Percentiles rank a stretch among this genome's conserved stretches.
Conservation (phyloP, 108 stramenopile genomes). For the Fragilaria radians region DNA sequence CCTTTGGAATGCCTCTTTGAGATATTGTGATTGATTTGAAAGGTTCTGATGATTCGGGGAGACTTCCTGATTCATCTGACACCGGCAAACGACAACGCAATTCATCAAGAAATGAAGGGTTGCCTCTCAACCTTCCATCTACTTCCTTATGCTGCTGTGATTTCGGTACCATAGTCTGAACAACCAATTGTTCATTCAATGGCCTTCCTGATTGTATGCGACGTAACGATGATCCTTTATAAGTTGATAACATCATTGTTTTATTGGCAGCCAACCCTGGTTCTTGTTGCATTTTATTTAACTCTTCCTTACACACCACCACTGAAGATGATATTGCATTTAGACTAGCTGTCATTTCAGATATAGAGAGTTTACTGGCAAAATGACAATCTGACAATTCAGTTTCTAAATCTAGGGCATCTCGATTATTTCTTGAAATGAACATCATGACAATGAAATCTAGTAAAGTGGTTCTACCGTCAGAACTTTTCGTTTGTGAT, state of each 20-base stretch:
- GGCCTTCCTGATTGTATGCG: no score
- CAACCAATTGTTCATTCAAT: no score
- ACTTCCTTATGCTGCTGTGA: not conserved
- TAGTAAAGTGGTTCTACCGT: constrained; percentile 88
- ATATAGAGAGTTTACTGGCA: constrained; percentile 55
- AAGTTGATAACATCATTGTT: no score
- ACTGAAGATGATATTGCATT: constrained; percentile 30
- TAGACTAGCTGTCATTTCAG: constrained; percentile 56
- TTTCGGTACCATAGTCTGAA: not conserved
- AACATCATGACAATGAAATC: constrained; percentile 87
- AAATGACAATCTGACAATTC: constrained; percentile 70
- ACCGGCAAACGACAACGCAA: constrained; percentile 1
- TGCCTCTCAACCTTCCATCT: not conserved
- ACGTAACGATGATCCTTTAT: not conserved
- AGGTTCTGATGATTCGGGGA: no score
- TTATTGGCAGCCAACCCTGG: no score
- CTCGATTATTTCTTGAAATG: constrained; percentile 46
- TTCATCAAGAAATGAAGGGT: constrained; percentile 1
- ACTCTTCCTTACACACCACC: constrained; percentile 57
- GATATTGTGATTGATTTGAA: no score
- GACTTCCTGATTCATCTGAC: constrained; percentile 6
- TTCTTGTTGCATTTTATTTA: constrained; percentile 50
- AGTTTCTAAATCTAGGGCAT: constrained; percentile 39
- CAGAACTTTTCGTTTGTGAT: constrained; percentile 87
- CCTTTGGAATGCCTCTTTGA: not conserved